Evolutionary conservation across 2,329 filamentous ascomycete species (phyloP), one percentile per base, ranked within the genome.

Genomic region (Neurospora crassa): DNA sequence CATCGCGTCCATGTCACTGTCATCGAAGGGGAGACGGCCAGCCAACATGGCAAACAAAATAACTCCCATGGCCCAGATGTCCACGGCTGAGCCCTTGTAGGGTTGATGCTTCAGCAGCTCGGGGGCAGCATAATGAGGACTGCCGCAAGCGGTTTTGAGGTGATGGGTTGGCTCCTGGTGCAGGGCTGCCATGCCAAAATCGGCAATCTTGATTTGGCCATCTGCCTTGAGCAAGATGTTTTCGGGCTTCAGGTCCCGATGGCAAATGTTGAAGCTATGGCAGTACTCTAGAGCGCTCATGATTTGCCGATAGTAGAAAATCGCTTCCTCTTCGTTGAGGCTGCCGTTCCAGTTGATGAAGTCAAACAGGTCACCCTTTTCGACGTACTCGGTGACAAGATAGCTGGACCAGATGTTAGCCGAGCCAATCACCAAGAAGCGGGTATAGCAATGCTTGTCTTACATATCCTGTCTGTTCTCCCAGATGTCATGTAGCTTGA

Each of bases 171-270:
- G 87, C 3, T 92, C 92, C 79, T 98, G 95, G 74, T 91, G 89
- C 59, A 98, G 85, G 3, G 95, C 95, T 67, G 96, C 96, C 94
- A 99, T 97, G 59, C 96, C 95, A 80, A 99, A 99, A 80, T 99
- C 96, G 69, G 95, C 95, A 76, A 99, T 90, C 82, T 98, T 99
- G 80, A 98, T 90, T 71, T 92, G 89, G 70, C 91, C 87, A 67
- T 90, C 84, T 3, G 84, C 84, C 71, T 94, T 94, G 69, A 99
- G 86, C 20, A 99, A 85, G 67, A 99, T 97, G 77, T 99, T 99
- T 81, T 99, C 96, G 0, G 94, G 96, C 81, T 99, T 99, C 70
- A 99, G 85, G 76, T 99, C 96, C 34, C 96, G 92, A 79, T 99
- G 96, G 79, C 94, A 97, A 74, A 99, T 97, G 76, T 95, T 94